Evolutionary conservation across 1,284 basidiomycete species (phyloP).

Genomic region (Malassezia japonica): DNA sequence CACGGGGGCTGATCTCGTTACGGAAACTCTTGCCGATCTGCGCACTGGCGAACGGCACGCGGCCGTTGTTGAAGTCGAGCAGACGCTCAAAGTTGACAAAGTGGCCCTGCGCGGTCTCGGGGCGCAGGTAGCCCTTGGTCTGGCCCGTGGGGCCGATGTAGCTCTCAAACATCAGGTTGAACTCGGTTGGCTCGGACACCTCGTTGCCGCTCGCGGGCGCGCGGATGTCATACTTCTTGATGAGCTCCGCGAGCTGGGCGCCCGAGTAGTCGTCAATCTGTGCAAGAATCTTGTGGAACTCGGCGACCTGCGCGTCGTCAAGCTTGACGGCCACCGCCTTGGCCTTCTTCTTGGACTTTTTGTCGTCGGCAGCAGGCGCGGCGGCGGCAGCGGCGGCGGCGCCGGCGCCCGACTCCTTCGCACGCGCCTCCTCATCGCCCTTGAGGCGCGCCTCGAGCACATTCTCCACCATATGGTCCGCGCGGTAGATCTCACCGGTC

Average conservation of each 20-base stretch:
- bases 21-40: conserved; percentile 94
- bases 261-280: conserved; percentile 94
- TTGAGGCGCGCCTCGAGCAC: conserved; percentile 82
- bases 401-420: conserved; percentile 46
- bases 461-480: conserved; percentile 89
- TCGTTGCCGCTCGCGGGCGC: conserved; percentile 90
- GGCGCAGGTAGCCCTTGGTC: conserved; percentile 89
- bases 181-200: conserved; percentile 82
- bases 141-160: conserved; percentile 96
- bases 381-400: conserved; percentile 10
- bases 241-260: conserved; percentile 75
- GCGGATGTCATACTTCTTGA: conserved; percentile 68
- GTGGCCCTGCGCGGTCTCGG: conserved; percentile 96
- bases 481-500: conserved; percentile 91
- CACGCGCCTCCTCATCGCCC: conserved; percentile 82
- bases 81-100: conserved; percentile 97
- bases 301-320: conserved; percentile 63
- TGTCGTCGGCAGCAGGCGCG: conserved; percentile 46
- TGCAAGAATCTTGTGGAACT: conserved; percentile 75
- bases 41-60: conserved; percentile 90
- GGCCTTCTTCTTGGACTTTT: conserved; percentile 64
- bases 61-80: conserved; percentile 95
- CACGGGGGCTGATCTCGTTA: conserved; percentile 95
- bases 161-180: conserved; percentile 98
- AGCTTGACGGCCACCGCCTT: conserved; percentile 70